These are phyloP conservation scores for Delitschia confertaspora DNA, from an alignment of 495 filamentous ascomycete species.

Conservation along the genomic window DNA sequence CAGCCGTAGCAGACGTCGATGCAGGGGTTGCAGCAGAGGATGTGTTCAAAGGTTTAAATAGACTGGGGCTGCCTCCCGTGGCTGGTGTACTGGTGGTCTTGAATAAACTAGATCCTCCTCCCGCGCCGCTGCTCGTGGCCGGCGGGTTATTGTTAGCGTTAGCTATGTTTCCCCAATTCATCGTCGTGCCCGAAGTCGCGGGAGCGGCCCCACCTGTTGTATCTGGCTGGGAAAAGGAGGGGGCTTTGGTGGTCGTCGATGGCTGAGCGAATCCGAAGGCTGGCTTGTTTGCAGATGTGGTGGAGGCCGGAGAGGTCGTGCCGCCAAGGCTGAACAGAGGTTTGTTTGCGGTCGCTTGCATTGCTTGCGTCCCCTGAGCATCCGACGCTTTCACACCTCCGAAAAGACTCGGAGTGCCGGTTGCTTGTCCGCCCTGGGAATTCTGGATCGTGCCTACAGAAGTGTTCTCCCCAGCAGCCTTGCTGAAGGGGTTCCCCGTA, in stretches of 20 bases:
- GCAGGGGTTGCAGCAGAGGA: conserved; percentile 38
- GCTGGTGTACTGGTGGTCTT: conserved; percentile 34
- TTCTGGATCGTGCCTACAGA: conserved; percentile 8
- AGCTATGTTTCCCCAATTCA: neutral
- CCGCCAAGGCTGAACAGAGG: conserved; percentile 22
- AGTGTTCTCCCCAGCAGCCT: conserved; percentile 5
- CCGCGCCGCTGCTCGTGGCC: neutral
- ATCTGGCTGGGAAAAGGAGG: neutral
- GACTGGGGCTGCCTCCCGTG: conserved; percentile 34
- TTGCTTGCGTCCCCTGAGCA: conserved; percentile 1
- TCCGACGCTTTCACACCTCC: conserved; percentile 8
- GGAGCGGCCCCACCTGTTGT: too few species aligned
- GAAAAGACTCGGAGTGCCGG: conserved; percentile 1
- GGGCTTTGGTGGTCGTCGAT: conserved; percentile 10
- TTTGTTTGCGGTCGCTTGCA: conserved; percentile 15
- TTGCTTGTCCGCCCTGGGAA: neutral
- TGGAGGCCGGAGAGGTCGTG: conserved; percentile 15
- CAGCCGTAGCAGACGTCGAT: conserved; percentile 6
- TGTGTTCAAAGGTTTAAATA: conserved; percentile 6
- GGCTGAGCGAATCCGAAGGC: conserved; percentile 16
- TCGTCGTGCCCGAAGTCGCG: too few species aligned
- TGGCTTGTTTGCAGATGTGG: conserved; percentile 6
- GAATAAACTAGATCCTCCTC: neutral
- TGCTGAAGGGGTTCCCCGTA: conserved; percentile 1
- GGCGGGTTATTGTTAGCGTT: neutral